Base-by-base conservation (phyloP, 1,139 yeast genomes). In the Insectozyma bohioensis region DNA sequence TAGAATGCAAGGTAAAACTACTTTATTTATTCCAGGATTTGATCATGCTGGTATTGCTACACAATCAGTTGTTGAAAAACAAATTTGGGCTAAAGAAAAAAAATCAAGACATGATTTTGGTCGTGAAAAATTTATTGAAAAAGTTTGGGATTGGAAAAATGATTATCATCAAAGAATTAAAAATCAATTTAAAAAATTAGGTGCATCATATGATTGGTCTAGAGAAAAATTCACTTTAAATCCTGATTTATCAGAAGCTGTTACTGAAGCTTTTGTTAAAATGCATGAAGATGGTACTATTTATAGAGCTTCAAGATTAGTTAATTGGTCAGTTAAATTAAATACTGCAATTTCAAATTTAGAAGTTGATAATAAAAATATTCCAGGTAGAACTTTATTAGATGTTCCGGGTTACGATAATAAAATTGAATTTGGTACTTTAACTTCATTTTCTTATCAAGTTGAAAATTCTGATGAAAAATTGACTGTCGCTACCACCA, bases 11-110 rank as follows among this genome's bases (percentile, higher is more conserved):
- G 98, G 98, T 35, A 86, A 85, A 64, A 88, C 97, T 33, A 90
- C 92, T 13, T 70, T 92, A 44, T 94, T 85, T 62, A 63, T 92
- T 43, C 98, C 98, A 33, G 99, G 99, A 27, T 92, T 92, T 54
- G 98, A 92, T 63, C 99, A 92, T 58, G 98, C 98, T 18, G 99
- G 99, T 74, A 90, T 92, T 62, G 95, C 97, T 29, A 94, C 98
- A 13, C 99, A 92, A 63, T 86, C 97, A 15, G 98, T 94, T 47
- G 98, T 92, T 45, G 99, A 92, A 67, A 94, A 92, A 65, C 94
- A 85, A 70, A 63, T 92, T 29, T 88, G 95, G 95, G 85, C 86
- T 36, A 78, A 78, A 48, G 90, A 87, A 56, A 75, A 81, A 66
- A 77, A 84, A 59, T 87, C 98, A 35, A 84, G 97, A 69, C 96